Percentiles rank a stretch among this genome's conserved stretches.
Evolutionary conservation across 257 asterid genomes (phyloP).

Genomic region (Solanum chaucha): DNA sequence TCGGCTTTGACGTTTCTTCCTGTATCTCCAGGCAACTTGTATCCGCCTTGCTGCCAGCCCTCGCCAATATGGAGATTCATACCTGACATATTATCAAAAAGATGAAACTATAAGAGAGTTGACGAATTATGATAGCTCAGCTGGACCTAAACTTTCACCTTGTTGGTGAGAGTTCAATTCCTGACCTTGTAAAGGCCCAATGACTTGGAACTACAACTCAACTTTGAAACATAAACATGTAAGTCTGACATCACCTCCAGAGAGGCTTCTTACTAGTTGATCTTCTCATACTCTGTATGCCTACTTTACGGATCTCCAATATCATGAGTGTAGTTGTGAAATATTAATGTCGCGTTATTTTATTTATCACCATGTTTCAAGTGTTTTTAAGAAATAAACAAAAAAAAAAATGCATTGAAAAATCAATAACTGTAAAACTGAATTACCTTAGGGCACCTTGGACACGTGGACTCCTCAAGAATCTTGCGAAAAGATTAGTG

Average conservation of each 20-base stretch:
- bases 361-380: background rate
- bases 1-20: slow-evolving; percentile 53
- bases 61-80: slow-evolving; percentile 78
- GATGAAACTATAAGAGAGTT: background rate
- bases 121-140: background rate
- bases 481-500: slow-evolving; percentile 64
- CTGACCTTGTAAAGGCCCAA: background rate
- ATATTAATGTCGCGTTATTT: background rate
- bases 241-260: background rate
- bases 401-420: background rate
- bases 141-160: background rate
- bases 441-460: slow-evolving; percentile 85
- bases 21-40: slow-evolving; percentile 79
- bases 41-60: slow-evolving; percentile 59
- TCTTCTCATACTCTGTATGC: background rate
- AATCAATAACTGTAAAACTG: background rate
- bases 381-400: background rate
- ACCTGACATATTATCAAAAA: slow-evolving; percentile 19
- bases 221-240: background rate
- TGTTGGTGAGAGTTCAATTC: background rate
- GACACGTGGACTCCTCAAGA: slow-evolving; percentile 64
- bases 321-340: background rate
- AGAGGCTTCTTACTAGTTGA: background rate
- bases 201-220: background rate
- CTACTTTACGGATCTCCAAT: background rate